Conservation (phyloP, 1,284 basidiomycete species). For the Moniliella sp. region DNA sequence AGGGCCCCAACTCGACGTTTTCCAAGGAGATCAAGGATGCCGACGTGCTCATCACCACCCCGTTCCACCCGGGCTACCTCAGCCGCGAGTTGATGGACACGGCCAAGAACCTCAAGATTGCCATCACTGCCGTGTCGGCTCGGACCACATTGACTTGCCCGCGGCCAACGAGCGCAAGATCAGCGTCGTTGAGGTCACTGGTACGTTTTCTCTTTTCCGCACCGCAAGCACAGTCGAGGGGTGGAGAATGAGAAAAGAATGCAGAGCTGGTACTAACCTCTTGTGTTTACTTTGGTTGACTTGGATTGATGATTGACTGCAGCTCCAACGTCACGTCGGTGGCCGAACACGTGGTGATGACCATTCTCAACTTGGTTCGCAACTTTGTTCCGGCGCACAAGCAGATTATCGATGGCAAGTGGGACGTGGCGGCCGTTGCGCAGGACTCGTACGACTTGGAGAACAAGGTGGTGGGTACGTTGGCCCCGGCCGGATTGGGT, state of each 20-base stretch:
- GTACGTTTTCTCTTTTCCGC: no score
- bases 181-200: constrained; percentile 53
- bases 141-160: constrained; percentile 65
- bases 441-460: constrained; percentile 53
- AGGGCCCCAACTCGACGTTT: constrained; percentile 63
- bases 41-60: constrained; percentile 49
- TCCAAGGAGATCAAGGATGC: constrained; percentile 61
- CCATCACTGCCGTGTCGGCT: constrained; percentile 79
- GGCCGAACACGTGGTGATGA: constrained; percentile 69
- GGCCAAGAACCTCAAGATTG: constrained; percentile 75
- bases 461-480: constrained; percentile 55
- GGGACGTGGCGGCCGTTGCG: constrained; percentile 32
- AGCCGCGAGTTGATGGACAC: constrained; percentile 54
- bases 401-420: constrained; percentile 11
- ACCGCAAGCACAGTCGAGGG: no score
- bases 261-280: background rate
- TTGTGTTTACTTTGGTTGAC: background rate
- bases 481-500: constrained; percentile 40
- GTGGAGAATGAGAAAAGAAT: background rate
- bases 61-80: constrained; percentile 61
- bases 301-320: no score
- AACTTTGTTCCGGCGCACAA: constrained; percentile 60
- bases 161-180: constrained; percentile 61
- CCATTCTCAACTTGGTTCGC: constrained; percentile 60
- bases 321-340: constrained; percentile 52